phyloP scores from a whole-genome alignment of 495 filamentous ascomycete species.

The Xylaria nigripes region DNA sequence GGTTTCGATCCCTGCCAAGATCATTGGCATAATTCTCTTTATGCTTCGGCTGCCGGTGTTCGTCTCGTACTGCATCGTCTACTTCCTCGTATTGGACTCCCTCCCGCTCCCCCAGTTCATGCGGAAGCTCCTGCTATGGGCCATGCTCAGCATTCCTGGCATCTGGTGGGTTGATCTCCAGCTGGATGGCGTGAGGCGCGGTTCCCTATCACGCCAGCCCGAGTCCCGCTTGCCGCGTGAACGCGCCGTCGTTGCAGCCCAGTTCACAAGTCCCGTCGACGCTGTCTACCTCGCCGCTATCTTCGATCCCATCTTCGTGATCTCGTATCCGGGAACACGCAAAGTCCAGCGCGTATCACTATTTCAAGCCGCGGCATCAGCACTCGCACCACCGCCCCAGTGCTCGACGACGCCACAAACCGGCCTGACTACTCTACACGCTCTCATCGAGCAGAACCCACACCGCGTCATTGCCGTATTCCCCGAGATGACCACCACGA shows the following conservation, averaged over 20 bases:
- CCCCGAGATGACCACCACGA: slow-evolving; percentile 89
- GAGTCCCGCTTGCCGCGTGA: slow-evolving; percentile 63
- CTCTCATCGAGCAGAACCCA: slow-evolving; percentile 59
- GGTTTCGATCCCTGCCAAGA: slow-evolving; percentile 49
- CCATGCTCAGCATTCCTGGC: slow-evolving; percentile 73
- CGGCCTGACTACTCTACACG: slow-evolving; percentile 49
- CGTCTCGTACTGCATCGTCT: slow-evolving; percentile 53
- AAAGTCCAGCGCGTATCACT: slow-evolving; percentile 71
- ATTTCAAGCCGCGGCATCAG: slow-evolving; percentile 60
- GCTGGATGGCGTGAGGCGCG: slow-evolving; percentile 89
- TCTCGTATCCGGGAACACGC: slow-evolving; percentile 62
- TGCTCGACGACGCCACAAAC: slow-evolving; percentile 36
- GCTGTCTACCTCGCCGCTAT: slow-evolving; percentile 92
- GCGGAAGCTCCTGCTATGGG: slow-evolving; percentile 81
- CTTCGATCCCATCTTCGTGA: slow-evolving; percentile 90
- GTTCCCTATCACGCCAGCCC: slow-evolving; percentile 54
- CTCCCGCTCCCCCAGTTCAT: slow-evolving; percentile 70
- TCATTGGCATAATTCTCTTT: slow-evolving; percentile 64
- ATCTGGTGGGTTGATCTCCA: slow-evolving; percentile 98
- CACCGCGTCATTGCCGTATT: slow-evolving; percentile 72
- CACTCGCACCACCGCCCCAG: slow-evolving; percentile 57
- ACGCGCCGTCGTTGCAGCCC: slow-evolving; percentile 71
- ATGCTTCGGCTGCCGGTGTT: slow-evolving; percentile 73
- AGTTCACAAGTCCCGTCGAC: slow-evolving; percentile 87
- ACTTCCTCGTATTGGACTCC: slow-evolving; percentile 78